Base-by-base conservation (phyloP, 23 red algal genomes). In the Rhodosorus marinus region DNA sequence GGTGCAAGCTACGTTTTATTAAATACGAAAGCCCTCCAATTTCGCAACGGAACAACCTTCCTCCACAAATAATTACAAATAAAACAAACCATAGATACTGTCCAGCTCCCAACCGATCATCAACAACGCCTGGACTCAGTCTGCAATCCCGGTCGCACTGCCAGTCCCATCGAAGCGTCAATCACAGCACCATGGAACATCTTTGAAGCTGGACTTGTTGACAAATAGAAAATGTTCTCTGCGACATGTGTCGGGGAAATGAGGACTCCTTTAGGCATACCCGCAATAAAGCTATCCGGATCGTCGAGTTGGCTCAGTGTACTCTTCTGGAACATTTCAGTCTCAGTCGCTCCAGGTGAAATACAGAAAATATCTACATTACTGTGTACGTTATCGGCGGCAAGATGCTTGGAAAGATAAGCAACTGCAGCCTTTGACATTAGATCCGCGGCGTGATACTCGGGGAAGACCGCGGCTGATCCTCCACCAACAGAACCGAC, bases 271-370 rank as follows among this genome's bases (percentile, higher is more conserved):
- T 82, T 82, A 8, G 76, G 76, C 76, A 82, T 82, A 28, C 55
- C 60, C 31, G 42, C 65, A 8, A 82, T 43, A 54, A 82, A 82
- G n/a, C 34, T 52, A 26, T 32, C 65, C 8, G 42, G 54, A 47
- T 70, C 41, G 0, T 47, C 27, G n/a, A 29, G 36, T 3, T 22
- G 47, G 2, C 47, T 26, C 8, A 82, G 32, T 7, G 76, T 82
- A 57, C 57, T 65, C 36, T 49, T 28, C 8, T 58, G 31, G 22
- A 82, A 82, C 76, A 82, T 82, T 6, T 67, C 76, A 7, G 76
- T 82, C 56, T 82, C 76, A n/a, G 76, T 82, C n/a, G 76, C 76
- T 7, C 76, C 76, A 9, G 76, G 76, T 38, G 76, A 49, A 23
- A 82, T 49, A 24, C 76, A 82, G 30, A 67, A 52, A 45, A 82